Evolutionary conservation across 768 basidiomycete species (phyloP), one percentile per base, ranked within the genome.

Genomic region (Neoboletus subvelutipes): DNA sequence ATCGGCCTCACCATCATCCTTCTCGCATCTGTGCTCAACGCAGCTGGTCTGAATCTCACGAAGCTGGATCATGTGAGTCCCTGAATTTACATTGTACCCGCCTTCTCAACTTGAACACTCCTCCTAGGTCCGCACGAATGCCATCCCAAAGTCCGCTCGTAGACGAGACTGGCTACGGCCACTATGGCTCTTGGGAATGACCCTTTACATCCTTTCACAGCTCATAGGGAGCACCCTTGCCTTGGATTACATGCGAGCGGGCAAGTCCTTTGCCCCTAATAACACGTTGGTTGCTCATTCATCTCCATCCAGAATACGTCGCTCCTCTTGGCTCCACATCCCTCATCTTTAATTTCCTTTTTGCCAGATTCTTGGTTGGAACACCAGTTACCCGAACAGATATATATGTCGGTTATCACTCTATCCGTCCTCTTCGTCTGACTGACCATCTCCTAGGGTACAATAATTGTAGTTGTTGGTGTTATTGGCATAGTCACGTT

Each of bases 301-400:
- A 71, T 57, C 40, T 11, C 24, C 51, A 8, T 55, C 17, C 73
- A 85, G 92, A 96, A 83, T 98, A 97, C 71, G 95, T 98, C 54
- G 96, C 96, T 2, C 95, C 95, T 2, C 81, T 98, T 5, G 95
- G 96, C 15, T 93, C 92, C 0, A 90, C 93, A 12, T 91, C 93
- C 13, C 84, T 98, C 59, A 85, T 98, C 54, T 98, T 98, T 78
- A 98, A 98, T 71, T 95, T 97, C 69, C 78, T 97, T 37, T 96
- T 97, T 70, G 96, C 96, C 37, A 84, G 89, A 63, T 89, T 93
- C 67, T 80, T 93, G 57, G 87, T 92, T 7, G 91, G 90, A 37
- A 91, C 88, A 6, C 90, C 92, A 1, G 90, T 95, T 39, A 92
- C 90, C 42, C 83, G 75, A 55, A 88, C 82, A 36, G 93, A 95